Base-by-base conservation (phyloP, 495 filamentous ascomycete species). In the Polyplosphaeria fusca region DNA sequence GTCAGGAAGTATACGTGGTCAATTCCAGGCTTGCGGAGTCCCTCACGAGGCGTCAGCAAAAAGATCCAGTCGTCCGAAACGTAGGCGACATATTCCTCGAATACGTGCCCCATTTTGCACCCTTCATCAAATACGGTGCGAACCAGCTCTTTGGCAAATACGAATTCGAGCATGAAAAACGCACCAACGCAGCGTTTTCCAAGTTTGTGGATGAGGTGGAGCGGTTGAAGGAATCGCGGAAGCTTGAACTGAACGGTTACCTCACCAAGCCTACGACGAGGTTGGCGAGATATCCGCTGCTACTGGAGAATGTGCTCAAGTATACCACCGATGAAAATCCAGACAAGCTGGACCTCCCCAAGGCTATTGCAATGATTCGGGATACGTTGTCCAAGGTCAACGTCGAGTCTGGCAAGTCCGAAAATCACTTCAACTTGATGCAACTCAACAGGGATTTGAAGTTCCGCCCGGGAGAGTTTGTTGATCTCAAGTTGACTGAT, bases 131-230 rank as follows among this genome's bases (percentile, higher is more conserved):
- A 62, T 99, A 99, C 67, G 94, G 94, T 63, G 85, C 93, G 18
- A 96, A 93, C 60, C 94, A 99, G 66, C 77, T 99, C 5, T 94
- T 94, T 69, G 94, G 88, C 48, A 96, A 97, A 69, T 95, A 91
- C 56, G 94, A 97, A 66, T 99, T 97, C 70, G 94, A 99, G 70
- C 92, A 91, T 60, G 94, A 99, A 73, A 89, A 91, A 60, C 80
- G 85, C 11, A 82, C 84, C 43, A 99, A 99, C 61, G 83, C 86
- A 4, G 80, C 76, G 25, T 99, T 99, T 68, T 76, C 86, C 25
- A 86, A 85, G 65, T 97, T 99, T 63, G 94, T 97, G 19, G 94
- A 99, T 58, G 92, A 99, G 64, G 94, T 92, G 1, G 94, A 99
- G 67, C 82, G 94, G 47, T 81, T 95, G 57, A 95, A 95, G 66